Base-by-base conservation (phyloP, 129 eudicot genomes). In the Artemisia tridentata region DNA sequence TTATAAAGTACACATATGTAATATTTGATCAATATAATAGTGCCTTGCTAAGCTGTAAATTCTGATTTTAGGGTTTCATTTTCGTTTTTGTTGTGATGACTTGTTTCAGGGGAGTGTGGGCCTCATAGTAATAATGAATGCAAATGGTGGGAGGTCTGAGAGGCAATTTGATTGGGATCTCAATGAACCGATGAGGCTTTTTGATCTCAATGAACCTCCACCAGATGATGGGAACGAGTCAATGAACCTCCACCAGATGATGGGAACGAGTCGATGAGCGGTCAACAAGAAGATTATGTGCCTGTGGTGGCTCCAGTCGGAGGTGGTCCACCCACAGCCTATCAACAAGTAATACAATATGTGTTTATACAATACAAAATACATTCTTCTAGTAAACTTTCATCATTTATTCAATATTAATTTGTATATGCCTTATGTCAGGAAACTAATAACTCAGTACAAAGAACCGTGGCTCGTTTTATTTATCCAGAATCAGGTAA, bases 401-500 rank as follows among this genome's bases (percentile, higher is more conserved):
- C 41, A 41, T 41, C 15, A 18, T 38, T 3, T 70, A 41, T 70
- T 18, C 53, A 38, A 65, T 13, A 19, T 56, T 19, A 56, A 70
- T 20, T 11, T 13, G 14, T 14, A 7, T 16, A 9, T 70, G 55
- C 43, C 54, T 20, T 70, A 7, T 56, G 63, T 11, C 54, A 70
- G 75, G 75, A 34, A 23, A 38, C 25, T 23, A 23, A 23, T 23
- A 23, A 2, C 3, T 1, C 15, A n/a, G 50, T 3, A 1, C 6
- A 38, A 12, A n/a, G 53, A 11, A 50, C 25, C 25, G 25, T 38
- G 17, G 4, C 60, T 50, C 46, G 13, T 11, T 11, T n/a, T 59
- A 54, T 4, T 67, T 19, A 27, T 67, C 29, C 4, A 16, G 65
- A 20, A 38, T 13, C 65, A 38, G 65, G 75, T 69, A 15, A 56